A percentile compares a stretch with the other conserved stretches of the same genome.
These are phyloP conservation scores for Fusarium avenaceum DNA, from an alignment of 2,329 filamentous ascomycete genomes.

Conservation along the genomic window DNA sequence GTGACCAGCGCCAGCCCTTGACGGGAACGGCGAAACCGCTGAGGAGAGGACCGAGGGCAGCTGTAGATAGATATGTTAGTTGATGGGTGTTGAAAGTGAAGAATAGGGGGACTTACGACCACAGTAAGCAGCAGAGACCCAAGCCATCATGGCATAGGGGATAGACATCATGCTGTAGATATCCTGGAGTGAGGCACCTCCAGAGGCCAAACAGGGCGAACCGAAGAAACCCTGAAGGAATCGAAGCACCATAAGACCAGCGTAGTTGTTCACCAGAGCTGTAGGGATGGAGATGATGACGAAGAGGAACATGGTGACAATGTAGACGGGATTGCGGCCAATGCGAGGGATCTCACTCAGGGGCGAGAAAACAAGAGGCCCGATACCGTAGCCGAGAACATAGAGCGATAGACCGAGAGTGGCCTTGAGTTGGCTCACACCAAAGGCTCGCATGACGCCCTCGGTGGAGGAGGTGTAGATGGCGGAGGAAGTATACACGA, in stretches of 20 bases:
- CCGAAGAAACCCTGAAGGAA: constrained; percentile 77
- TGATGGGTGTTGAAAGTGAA: too few relatives aligned
- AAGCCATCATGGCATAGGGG: constrained; percentile 70
- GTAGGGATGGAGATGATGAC: constrained; percentile 75
- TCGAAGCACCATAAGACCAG: constrained; percentile 73
- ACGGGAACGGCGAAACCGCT: constrained; percentile 71
- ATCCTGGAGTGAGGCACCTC: constrained; percentile 65
- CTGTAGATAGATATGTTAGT: constrained; percentile 43
- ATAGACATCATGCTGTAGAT: constrained; percentile 68
- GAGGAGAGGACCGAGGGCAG: constrained; percentile 71
- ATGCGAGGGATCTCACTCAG: constrained; percentile 75
- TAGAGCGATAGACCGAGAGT: constrained; percentile 73
- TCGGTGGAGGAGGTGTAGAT: constrained; percentile 62
- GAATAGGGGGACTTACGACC: constrained; percentile 53
- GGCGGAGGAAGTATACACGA: constrained; percentile 66
- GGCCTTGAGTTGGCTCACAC: constrained; percentile 64
- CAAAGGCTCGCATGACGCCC: constrained; percentile 66
- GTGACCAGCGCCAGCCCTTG: constrained; percentile 73
- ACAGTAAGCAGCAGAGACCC: constrained; percentile 68
- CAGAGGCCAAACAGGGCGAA: constrained; percentile 73
- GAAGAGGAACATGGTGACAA: constrained; percentile 76
- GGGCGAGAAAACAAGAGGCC: constrained; percentile 75
- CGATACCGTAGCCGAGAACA: constrained; percentile 73
- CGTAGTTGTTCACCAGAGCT: constrained; percentile 72
- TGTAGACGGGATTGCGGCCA: constrained; percentile 77